These are phyloP conservation scores for Orbilia brochopaga DNA, from an alignment of 2,329 filamentous ascomycete genomes.

Conservation along the genomic window DNA sequence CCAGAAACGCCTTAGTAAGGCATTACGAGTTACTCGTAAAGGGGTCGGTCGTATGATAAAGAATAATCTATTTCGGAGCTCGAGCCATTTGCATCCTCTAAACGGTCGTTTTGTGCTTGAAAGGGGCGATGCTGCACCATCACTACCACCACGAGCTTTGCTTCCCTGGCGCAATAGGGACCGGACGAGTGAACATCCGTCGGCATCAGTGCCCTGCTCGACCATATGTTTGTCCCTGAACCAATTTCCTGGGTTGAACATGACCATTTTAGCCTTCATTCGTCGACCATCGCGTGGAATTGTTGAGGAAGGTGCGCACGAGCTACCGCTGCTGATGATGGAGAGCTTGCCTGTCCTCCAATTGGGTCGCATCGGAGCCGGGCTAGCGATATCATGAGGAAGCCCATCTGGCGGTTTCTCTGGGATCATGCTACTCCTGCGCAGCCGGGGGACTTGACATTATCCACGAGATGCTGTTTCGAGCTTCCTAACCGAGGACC, in stretches of 20 bases:
- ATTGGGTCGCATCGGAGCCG: not conserved
- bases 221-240: slow-evolving; percentile 43
- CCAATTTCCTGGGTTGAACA: slow-evolving; percentile 30
- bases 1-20: not conserved
- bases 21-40: not conserved
- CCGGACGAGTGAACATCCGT: not conserved
- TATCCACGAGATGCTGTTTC: not conserved
- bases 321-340: slow-evolving; percentile 1
- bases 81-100: not conserved
- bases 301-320: slow-evolving; percentile 39
- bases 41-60: slow-evolving; percentile 4
- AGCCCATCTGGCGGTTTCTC: not conserved
- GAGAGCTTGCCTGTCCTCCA: not conserved
- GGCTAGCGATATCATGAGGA: not conserved
- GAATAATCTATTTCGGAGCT: not conserved
- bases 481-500: slow-evolving; percentile 4
- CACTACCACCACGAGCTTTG: not conserved
- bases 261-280: not conserved
- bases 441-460: not conserved
- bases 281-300: slow-evolving; percentile 17
- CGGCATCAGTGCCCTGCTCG: not conserved
- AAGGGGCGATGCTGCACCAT: not conserved
- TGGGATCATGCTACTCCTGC: not conserved
- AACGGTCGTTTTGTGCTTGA: not conserved
- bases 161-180: not conserved